Conservation (phyloP, 1,284 basidiomycete genomes). For the Naganishia albida region DNA sequence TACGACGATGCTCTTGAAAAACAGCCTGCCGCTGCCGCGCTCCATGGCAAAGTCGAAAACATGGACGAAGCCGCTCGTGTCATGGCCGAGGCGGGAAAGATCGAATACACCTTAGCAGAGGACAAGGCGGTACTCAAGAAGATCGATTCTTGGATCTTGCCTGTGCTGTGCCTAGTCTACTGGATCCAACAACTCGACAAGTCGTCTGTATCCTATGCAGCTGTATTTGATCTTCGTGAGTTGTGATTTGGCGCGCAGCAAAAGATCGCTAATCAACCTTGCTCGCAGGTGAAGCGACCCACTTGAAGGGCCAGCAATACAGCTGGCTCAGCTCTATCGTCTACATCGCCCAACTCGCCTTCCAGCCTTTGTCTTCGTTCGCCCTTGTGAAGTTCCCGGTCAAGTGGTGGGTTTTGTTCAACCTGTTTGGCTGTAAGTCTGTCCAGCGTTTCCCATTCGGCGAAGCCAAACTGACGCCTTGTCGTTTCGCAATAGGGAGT, state of each 20-base stretch:
- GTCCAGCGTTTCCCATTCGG: background rate
- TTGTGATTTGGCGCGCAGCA: background rate
- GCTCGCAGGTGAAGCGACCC: constrained; percentile 27
- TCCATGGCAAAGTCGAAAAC: constrained; percentile 33
- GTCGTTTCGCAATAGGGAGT: constrained; percentile 36
- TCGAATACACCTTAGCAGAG: constrained; percentile 43
- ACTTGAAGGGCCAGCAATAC: constrained; percentile 41
- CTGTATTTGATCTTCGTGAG: constrained; percentile 44
- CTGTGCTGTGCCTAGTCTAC: constrained; percentile 25
- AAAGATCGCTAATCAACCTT: background rate
- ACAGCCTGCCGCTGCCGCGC: constrained; percentile 28
- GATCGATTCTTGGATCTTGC: constrained; percentile 31
- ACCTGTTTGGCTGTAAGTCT: constrained; percentile 31
- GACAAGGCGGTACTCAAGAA: constrained; percentile 41
- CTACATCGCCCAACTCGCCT: constrained; percentile 47
- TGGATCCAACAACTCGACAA: constrained; percentile 46
- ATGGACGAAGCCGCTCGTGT: constrained; percentile 44
- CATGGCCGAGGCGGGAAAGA: constrained; percentile 41
- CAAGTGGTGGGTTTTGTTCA: constrained; percentile 47
- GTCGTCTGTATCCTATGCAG: constrained; percentile 47
- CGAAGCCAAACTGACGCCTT: background rate
- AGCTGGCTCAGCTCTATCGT: constrained; percentile 44
- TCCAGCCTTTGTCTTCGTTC: constrained; percentile 47
- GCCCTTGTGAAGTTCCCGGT: constrained; percentile 45
- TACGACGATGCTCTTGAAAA: constrained; percentile 28